Base-by-base conservation (phyloP, 2,329 filamentous ascomycete species). In the Reticulascus tulasneorum region DNA sequence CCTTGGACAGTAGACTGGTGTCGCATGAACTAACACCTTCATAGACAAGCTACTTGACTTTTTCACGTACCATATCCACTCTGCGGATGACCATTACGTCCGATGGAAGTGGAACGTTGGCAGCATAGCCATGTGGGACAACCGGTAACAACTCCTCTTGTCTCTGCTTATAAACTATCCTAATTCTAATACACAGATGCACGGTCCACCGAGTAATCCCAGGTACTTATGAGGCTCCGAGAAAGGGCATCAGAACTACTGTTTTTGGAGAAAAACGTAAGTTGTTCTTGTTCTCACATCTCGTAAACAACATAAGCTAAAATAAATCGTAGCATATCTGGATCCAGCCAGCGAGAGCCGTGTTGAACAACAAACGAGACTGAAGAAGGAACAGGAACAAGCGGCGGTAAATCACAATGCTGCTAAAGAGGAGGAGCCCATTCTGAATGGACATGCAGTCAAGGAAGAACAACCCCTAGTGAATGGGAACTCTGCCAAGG, bases 71-170 rank as follows among this genome's bases (percentile, higher is more conserved):
- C 68, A 72, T 43, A 62, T 73, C 19, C 67, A 71, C 44, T 63
- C 66, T 0, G 68, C 66, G 2, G 67, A 72, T 31, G 71, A 73
- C 42, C 68, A 71, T 44, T 59, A 59, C 17, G 68, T 73, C 6
- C 54, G 69, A 3, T 72, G 67, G 60, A 72, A 69, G 40, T 74
- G 71, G 69, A 50, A 58, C 0, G 63, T 66, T 7, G 69, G 69
- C 1, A 66, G 62, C 20, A 63, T 72, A 6, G 69, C 69, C 2
- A 66, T 73, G 51, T 73, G 69, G 69, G 70, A 74, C 36, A 73
- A 73, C 42, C 48, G 64, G 54, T 60, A 17, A 23, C 12, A 8
- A 8, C 9, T 19, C n/a, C 13, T n/a, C 9, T 15, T 16, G 11
- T 21, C 13, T n/a, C 26, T 7, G 30, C 18, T 13, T 41, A 13